Evolutionary conservation across 2,329 filamentous ascomycete species (phyloP), one percentile per base, ranked within the genome.

Genomic region (Pseudogymnoascus sp.): DNA sequence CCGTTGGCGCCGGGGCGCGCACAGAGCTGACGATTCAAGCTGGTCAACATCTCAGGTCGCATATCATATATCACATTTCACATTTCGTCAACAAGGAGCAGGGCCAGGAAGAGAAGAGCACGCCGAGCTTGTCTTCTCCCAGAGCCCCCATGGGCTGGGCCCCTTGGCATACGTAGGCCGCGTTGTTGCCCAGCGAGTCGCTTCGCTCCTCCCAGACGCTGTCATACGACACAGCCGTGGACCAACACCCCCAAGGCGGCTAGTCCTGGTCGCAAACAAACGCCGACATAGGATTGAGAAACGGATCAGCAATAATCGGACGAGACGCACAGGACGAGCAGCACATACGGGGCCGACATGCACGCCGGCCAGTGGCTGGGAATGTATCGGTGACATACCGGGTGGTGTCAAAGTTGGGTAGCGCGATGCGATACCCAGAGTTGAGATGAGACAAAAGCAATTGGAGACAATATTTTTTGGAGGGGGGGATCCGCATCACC

Each of bases 401-500:
- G 14, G 49, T 55, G 26, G 49, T 55, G 29, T 55, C 49, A 55
- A 55, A 55, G n/a, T 55, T 55, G 49, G 29, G 49, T 55, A 55
- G 49, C 29, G 49, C 49, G 49, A 33, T 33, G 49, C 16, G 26
- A 55, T 33, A 55, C 49, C 49, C 49, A 55, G 19, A 55, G 49
- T 55, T 55, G 49, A 55, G 49, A 33, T 55, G 49, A 55, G 49
- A 55, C 49, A 33, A 19, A 49, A 55, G 16, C 49, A 55, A 55
- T 55, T 55, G 29, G 49, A 55, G 45, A 19, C n/a, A 19, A 19
- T 11, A 12, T 11, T 19, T 55, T 55, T 19, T 33, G 14, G n/a
- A 26, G 29, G 26, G 26, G 16, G 16, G n/a, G n/a, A 33, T 55
- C 49, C 49, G 49, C 49, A 33, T 55, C 49, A 52, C 23, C n/a